Conservation (phyloP, 192 early-diverging fungal genomes). For the Geranomyces michiganensis region DNA sequence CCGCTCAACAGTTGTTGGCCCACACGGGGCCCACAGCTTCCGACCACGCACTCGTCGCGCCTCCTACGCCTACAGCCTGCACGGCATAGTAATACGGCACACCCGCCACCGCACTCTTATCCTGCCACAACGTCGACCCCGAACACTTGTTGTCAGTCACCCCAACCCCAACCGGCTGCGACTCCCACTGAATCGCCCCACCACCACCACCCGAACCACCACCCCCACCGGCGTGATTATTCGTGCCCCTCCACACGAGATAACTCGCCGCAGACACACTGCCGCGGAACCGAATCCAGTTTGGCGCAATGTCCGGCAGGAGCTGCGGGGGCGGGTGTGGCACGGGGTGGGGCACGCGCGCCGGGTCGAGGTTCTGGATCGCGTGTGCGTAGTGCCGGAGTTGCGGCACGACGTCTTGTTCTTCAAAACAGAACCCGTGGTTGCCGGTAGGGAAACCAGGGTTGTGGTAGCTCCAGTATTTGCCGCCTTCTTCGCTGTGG, state of each 20-base stretch:
- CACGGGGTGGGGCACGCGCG: background rate
- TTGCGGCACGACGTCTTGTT: constrained; percentile 18
- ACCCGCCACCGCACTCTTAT: constrained; percentile 14
- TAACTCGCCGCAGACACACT: constrained; percentile 28
- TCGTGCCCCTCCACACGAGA: background rate
- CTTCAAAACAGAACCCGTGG: constrained; percentile 27
- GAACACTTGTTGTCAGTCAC: constrained; percentile 16
- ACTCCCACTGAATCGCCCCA: constrained; percentile 16
- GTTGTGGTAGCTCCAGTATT: constrained; percentile 32
- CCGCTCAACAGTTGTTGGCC: background rate
- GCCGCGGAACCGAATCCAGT: constrained; percentile 26
- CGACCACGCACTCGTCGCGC: constrained; percentile 4
- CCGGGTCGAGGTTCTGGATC: constrained; percentile 18
- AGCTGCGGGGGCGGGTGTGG: constrained; percentile 14
- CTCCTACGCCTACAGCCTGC: constrained; percentile 24
- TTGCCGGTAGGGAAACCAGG: constrained; percentile 32
- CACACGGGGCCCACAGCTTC: constrained; percentile 11
- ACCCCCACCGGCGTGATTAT: no score
- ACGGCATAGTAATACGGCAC: constrained; percentile 17
- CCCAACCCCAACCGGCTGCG: constrained; percentile 17
- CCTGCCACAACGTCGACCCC: constrained; percentile 25
- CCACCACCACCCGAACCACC: background rate
- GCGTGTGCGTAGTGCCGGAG: constrained; percentile 21
- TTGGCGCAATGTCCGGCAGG: constrained; percentile 3
- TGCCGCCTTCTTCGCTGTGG: constrained; percentile 28